Base-by-base conservation (phyloP, 352 stramenopile species). In the Phytophthora pisi region DNA sequence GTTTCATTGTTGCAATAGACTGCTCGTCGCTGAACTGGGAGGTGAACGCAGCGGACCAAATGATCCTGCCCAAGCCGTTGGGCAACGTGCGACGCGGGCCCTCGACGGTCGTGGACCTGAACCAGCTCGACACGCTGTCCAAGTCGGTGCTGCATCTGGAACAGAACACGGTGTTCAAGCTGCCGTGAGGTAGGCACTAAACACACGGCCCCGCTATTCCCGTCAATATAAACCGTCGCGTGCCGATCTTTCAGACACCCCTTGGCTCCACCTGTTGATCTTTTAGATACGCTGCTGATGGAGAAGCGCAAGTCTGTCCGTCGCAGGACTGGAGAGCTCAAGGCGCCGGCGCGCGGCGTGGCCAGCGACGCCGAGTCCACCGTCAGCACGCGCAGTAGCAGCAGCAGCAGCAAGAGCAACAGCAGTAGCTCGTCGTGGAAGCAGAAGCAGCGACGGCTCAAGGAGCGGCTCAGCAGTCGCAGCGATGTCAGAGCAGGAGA, bases 91-190 rank as follows among this genome's bases (percentile, higher is more conserved):
- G 67, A 28, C 66, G 60, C 36, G 64, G 71, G 5, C 51, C 45
- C 8, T 64, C 66, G 9, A 66, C 31, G 20, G 56, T 40, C 2
- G 57, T 75, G 50, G 76, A 83, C 52, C 70, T 92, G 20, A 64
- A 82, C 51, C 81, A 90, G 69, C 79, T 92, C 51, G 80, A 92
- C 55, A 85, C 70, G 43, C 68, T 92, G 51, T 82, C 84, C 36
- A 74, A 86, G 61, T 82, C 83, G 30, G 81, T 92, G 68, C 72
- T 92, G 45, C 81, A 90, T 72, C 70, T 92, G 64, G 84, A 92
- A 71, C 79, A 90, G 67, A 88, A 79, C 66, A 92, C 80, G 16
- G 57, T 89, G 30, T 54, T 88, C 40, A 89, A 89, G 66, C 62
- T 91, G 18, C 62, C 70, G 28, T 89, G 61, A 83, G 18, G 20